phyloP scores from a whole-genome alignment of 129 eudicot genomes.

The Scalesia atractyloides region DNA sequence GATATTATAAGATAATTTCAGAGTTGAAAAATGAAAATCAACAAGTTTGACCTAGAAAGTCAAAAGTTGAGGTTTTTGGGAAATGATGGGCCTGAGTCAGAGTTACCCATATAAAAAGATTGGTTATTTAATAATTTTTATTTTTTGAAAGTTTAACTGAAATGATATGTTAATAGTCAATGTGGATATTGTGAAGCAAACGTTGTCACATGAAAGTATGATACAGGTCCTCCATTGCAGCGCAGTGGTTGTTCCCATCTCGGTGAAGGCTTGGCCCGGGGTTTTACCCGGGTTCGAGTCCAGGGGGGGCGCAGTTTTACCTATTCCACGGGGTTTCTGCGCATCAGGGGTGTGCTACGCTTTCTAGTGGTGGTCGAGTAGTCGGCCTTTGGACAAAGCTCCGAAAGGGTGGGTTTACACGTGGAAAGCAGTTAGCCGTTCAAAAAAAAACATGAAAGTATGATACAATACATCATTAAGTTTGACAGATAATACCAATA shows the following conservation, averaged over 20 bases:
- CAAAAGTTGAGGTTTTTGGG: slow-evolving; percentile 11
- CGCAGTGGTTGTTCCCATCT: no score
- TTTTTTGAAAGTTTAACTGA: background rate
- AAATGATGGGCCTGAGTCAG: background rate
- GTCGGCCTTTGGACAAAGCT: no score
- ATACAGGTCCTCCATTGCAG: no score
- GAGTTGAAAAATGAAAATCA: background rate
- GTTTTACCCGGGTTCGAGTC: no score
- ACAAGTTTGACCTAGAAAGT: slow-evolving; percentile 19
- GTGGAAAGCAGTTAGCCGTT: no score
- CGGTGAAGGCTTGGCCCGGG: no score
- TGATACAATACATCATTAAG: background rate
- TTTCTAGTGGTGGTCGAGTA: no score
- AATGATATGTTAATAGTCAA: background rate
- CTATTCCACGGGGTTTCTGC: no score
- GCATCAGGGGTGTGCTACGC: no score
- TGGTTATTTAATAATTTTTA: background rate
- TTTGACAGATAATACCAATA: background rate
- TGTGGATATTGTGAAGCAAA: background rate
- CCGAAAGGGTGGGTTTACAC: no score
- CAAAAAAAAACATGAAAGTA: no score
- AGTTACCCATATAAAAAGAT: slow-evolving; percentile 1
- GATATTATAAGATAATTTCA: background rate
- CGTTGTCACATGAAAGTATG: background rate
- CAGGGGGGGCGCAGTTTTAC: no score